Conservation (phyloP, 2,329 filamentous ascomycete species). For the Pseudopithomyces chartarum region DNA sequence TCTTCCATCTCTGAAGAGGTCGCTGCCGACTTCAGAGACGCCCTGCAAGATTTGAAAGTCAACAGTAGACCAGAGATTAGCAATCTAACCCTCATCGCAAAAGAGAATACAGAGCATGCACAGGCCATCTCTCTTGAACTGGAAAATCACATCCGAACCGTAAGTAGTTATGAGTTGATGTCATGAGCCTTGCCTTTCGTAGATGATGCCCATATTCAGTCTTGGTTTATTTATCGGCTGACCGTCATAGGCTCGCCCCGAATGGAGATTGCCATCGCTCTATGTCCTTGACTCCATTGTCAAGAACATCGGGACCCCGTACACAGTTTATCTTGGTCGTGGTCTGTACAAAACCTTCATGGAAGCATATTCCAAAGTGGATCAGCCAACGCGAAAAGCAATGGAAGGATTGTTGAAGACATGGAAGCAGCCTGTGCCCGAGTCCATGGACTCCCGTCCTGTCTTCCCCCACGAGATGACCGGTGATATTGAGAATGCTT, state of each 20-base stretch:
- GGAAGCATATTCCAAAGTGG: slow-evolving; percentile 92
- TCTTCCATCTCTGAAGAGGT: slow-evolving; percentile 78
- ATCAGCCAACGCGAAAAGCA: slow-evolving; percentile 79
- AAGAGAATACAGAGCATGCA: slow-evolving; percentile 95
- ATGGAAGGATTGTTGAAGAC: slow-evolving; percentile 98
- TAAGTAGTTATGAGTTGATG: slow-evolving; percentile 60
- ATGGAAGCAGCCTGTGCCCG: slow-evolving; percentile 96
- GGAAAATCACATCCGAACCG: slow-evolving; percentile 91
- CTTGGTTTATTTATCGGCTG: slow-evolving; percentile 35
- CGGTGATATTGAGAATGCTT: slow-evolving; percentile 87
- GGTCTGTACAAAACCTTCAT: slow-evolving; percentile 95
- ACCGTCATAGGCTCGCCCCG: slow-evolving; percentile 74
- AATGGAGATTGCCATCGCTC: slow-evolving; percentile 90
- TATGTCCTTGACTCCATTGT: slow-evolving; percentile 98
- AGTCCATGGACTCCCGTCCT: slow-evolving; percentile 87
- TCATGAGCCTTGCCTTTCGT: background rate
- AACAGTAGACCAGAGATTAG: slow-evolving; percentile 96
- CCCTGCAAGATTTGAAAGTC: slow-evolving; percentile 85
- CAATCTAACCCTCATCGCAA: slow-evolving; percentile 95
- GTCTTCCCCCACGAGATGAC: slow-evolving; percentile 90
- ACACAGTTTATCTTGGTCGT: slow-evolving; percentile 91
- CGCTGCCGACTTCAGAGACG: slow-evolving; percentile 91
- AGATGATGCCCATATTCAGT: background rate
- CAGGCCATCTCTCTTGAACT: slow-evolving; percentile 88
- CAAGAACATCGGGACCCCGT: slow-evolving; percentile 97